These are phyloP conservation scores for Thraustochytrium sp. DNA, from an alignment of 352 stramenopile genomes.

Conservation along the genomic window DNA sequence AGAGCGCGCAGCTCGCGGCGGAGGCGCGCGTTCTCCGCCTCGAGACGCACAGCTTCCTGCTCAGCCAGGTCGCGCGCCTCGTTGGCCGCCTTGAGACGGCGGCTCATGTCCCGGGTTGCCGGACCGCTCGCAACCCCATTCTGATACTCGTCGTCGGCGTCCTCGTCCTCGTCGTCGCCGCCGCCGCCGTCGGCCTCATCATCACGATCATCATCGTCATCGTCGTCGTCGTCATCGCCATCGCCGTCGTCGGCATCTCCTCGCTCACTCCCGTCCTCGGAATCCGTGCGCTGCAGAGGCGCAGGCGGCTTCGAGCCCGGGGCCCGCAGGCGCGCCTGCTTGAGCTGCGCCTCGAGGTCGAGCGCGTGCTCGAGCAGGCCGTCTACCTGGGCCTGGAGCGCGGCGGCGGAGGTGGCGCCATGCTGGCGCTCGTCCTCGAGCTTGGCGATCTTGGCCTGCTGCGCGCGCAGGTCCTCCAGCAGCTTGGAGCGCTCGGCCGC, in stretches of 20 bases:
- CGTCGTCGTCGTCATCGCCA: background rate
- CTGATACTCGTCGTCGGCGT: no score
- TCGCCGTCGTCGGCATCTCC: background rate
- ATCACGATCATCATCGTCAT: background rate
- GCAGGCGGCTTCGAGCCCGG: background rate
- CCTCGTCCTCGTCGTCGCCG: background rate
- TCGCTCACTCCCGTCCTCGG: background rate
- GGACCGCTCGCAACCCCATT: no score
- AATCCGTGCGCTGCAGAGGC: background rate
- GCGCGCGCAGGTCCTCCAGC: background rate
- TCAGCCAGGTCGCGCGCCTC: slow-evolving; percentile 20
- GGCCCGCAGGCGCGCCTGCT: background rate
- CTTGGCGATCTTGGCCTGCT: background rate
- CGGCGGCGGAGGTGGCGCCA: background rate
- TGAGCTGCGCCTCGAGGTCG: background rate
- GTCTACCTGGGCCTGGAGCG: background rate
- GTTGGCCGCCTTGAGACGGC: slow-evolving; percentile 2
- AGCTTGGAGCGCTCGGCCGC: background rate
- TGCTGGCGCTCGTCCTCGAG: background rate
- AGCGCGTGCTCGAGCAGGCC: background rate
- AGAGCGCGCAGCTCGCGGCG: background rate
- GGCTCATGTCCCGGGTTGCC: no score
- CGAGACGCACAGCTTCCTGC: background rate
- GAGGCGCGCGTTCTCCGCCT: slow-evolving; percentile 15
- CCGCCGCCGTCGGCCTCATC: background rate